phyloP scores from a whole-genome alignment of 208 protist genomes.

The Leishmania gerbilli region DNA sequence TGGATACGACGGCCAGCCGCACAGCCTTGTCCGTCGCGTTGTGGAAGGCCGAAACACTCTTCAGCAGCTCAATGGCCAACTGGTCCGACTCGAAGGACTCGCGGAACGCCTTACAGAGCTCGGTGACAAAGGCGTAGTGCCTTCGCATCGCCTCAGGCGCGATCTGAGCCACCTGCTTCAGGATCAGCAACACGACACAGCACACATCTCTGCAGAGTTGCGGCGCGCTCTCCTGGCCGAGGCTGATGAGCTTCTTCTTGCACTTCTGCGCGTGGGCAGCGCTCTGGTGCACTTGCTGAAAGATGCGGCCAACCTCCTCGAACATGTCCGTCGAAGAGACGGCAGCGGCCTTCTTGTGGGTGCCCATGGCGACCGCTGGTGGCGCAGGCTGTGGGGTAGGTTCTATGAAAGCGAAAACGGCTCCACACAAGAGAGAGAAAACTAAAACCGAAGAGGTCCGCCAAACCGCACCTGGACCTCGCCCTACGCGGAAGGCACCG shows the following conservation, averaged over 20 bases:
- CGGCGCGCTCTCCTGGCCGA: conserved; percentile 5
- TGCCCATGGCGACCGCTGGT: conserved; percentile 11
- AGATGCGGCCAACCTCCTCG: conserved; percentile 54
- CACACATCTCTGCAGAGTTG: conserved; percentile 43
- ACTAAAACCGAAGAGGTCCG: not conserved
- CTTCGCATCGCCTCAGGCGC: conserved; percentile 70
- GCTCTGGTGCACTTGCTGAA: conserved; percentile 83
- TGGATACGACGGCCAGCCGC: conserved; percentile 73
- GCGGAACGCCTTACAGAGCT: conserved; percentile 65
- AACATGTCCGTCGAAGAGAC: conserved; percentile 9
- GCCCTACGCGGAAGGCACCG: not conserved
- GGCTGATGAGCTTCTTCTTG: conserved; percentile 54
- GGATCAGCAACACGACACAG: conserved; percentile 62
- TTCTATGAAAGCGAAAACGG: not conserved
- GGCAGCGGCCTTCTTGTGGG: conserved; percentile 3
- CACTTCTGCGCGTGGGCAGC: conserved; percentile 68
- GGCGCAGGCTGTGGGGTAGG: not conserved
- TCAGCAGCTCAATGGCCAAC: conserved; percentile 62
- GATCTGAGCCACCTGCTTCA: conserved; percentile 76
- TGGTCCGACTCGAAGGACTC: conserved; percentile 59
- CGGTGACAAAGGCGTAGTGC: conserved; percentile 78
- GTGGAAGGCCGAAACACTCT: conserved; percentile 61
- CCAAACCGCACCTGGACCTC: not conserved
- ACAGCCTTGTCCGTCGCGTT: conserved; percentile 87
- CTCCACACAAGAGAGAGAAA: not conserved